Conservation (phyloP, 176 grass and related monocot species). For the Juncus inflexus region DNA sequence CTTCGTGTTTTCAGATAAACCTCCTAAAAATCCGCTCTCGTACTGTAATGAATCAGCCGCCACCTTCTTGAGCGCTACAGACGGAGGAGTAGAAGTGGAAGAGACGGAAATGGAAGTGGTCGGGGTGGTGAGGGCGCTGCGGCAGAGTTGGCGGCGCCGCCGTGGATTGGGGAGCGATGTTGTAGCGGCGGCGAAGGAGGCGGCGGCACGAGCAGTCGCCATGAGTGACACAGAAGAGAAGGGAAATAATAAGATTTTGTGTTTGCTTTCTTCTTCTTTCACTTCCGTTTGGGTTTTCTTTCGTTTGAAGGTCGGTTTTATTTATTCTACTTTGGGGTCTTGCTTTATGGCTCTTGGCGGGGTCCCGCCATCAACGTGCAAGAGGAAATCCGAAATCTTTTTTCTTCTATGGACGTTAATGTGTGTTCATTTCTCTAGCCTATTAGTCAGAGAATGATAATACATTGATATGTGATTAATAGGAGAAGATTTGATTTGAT, state of each 20-base stretch:
- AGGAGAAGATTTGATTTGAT: too few species aligned
- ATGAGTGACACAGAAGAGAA: conserved; percentile 23
- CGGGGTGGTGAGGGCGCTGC: neutral
- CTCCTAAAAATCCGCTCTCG: conserved; percentile 60
- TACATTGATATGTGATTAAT: too few species aligned
- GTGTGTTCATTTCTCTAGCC: too few species aligned
- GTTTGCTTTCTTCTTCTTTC: neutral
- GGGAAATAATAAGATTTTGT: neutral
- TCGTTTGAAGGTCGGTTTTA: neutral
- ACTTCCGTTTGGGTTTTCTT: neutral
- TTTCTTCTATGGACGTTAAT: too few species aligned
- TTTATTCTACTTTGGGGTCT: neutral
- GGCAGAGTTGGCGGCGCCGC: neutral
- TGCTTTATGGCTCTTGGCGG: neutral
- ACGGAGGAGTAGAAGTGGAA: conserved; percentile 7
- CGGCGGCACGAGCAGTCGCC: conserved; percentile 45
- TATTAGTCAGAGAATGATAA: too few species aligned
- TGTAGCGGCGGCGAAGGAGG: neutral
- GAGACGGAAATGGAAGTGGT: conserved; percentile 16
- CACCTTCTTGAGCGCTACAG: conserved; percentile 41
- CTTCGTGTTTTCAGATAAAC: conserved; percentile 23
- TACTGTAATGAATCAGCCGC: conserved; percentile 58
- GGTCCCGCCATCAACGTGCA: neutral
- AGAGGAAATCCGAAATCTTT: neutral
- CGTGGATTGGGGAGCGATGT: neutral